Evolutionary conservation across 1,284 basidiomycete species (phyloP), one percentile per base, ranked within the genome.

Genomic region (Irpex sp.): DNA sequence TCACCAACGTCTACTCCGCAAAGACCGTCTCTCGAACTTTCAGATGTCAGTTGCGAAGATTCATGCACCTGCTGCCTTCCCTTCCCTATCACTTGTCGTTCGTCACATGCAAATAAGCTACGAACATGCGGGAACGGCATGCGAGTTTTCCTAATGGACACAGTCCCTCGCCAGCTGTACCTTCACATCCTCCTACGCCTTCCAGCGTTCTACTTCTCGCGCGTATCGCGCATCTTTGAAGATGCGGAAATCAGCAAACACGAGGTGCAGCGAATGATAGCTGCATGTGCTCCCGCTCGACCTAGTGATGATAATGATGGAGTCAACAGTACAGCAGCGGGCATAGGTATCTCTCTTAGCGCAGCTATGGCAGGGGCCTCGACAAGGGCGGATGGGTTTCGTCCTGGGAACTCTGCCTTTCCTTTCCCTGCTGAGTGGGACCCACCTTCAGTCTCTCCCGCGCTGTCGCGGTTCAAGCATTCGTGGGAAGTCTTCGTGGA

Each of bases 401-500:
- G 61, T 47, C 21, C 31, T 35, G 54, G 58, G 43, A 49, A 62
- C 51, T 17, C 63, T 57, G 65, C 69, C 2, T 75, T 86, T 11
- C 87, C 87, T 0, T 82, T 83, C 58, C 85, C 87, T 0, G 86
- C 86, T 31, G 86, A 89, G 37, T 90, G 87, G 87, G 80, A 80
- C 0, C 77, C 80, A 0, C 76, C 81, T 3, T 74, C 80, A 1
- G 87, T 86, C 2, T 83, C 87, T 0, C 85, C 85, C 7, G 81
- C 87, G 1, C 71, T 90, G 43, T 75, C 83, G 26, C 77, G 84
- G 59, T 90, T 92, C 77, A 89, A 89, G 69, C 75, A 81, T 57
- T 87, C 86, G 2, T 92, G 90, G 89, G 89, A 90, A 70, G 74
- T 69, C 0, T 90, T 91, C 67, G 81, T 91, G 9, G 88, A 90